A percentile compares a stretch with the other conserved stretches of the same genome.
phyloP scores from a whole-genome alignment of 164 flowering plant genomes.

The Akebia trifoliata region DNA sequence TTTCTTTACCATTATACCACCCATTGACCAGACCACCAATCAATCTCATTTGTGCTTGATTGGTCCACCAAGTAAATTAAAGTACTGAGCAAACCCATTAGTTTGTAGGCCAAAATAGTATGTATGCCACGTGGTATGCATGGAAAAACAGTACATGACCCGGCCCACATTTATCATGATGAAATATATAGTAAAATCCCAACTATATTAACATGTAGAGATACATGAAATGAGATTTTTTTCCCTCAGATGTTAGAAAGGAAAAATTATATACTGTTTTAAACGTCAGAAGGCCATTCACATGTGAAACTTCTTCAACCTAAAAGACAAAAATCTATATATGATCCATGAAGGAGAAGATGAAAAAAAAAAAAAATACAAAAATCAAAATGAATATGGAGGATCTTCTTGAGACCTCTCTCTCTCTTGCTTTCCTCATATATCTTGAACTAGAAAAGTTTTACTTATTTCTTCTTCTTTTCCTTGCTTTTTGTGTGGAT shows the following conservation, averaged over 20 bases:
- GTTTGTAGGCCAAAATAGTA: too few relatives aligned
- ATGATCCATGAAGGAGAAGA: neutral
- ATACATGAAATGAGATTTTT: neutral
- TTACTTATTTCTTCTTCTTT: neutral
- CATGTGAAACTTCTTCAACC: constrained; percentile 1
- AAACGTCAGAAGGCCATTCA: neutral
- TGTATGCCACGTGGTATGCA: too few relatives aligned
- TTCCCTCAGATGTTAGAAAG: neutral
- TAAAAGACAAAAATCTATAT: constrained; percentile 2
- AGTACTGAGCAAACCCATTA: too few relatives aligned
- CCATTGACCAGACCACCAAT: too few relatives aligned
- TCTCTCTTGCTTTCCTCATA: neutral
- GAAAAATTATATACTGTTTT: neutral
- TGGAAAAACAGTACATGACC: too few relatives aligned
- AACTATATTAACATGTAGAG: too few relatives aligned
- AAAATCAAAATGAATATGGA: neutral
- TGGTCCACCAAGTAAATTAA: too few relatives aligned
- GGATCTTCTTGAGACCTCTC: constrained; percentile 8
- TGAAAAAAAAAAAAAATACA: neutral
- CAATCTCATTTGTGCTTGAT: too few relatives aligned
- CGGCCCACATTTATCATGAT: too few relatives aligned
- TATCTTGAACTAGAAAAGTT: neutral
- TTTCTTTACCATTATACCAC: too few relatives aligned
- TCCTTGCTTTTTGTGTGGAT: neutral
- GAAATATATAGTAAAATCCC: too few relatives aligned